Evolutionary conservation across 805 yeast genomes (phyloP).

Genomic region (Kazachstania bromeliacearum): DNA sequence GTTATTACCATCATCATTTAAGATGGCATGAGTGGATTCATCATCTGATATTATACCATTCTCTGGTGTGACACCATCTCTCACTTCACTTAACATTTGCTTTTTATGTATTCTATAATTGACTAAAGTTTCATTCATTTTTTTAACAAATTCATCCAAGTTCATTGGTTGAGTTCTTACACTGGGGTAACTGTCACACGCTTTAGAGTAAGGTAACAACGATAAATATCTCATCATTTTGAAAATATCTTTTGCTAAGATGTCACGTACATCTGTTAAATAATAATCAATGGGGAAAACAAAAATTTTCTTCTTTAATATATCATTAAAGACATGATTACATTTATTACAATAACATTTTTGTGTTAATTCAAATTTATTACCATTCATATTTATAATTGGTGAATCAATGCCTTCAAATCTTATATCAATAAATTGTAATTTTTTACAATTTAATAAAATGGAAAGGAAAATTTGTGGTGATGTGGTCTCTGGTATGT

Average conservation of each 20-base stretch:
- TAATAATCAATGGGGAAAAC: slow-evolving; percentile 24
- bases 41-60: neutral
- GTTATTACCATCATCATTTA: too few relatives aligned
- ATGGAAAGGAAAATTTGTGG: slow-evolving; percentile 31
- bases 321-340: slow-evolving; percentile 24
- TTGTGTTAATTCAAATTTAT: slow-evolving; percentile 24
- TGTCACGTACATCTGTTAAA: slow-evolving; percentile 20
- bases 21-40: neutral
- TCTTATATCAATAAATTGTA: slow-evolving; percentile 34
- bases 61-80: neutral
- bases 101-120: slow-evolving; percentile 18
- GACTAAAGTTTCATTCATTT: slow-evolving; percentile 21
- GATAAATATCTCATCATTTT: slow-evolving; percentile 30
- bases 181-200: slow-evolving; percentile 35
- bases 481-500: slow-evolving; percentile 25
- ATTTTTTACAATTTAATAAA: slow-evolving; percentile 25
- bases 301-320: slow-evolving; percentile 27
- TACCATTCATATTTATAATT: slow-evolving; percentile 21
- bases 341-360: slow-evolving; percentile 27
- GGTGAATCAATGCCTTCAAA: slow-evolving; percentile 29
- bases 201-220: slow-evolving; percentile 35
- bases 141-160: slow-evolving; percentile 21
- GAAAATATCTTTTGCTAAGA: slow-evolving; percentile 31
- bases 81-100: slow-evolving; percentile 12
- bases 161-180: slow-evolving; percentile 36